Conservation (phyloP, 2,329 filamentous ascomycete genomes). For the Cladorrhinum sp. region DNA sequence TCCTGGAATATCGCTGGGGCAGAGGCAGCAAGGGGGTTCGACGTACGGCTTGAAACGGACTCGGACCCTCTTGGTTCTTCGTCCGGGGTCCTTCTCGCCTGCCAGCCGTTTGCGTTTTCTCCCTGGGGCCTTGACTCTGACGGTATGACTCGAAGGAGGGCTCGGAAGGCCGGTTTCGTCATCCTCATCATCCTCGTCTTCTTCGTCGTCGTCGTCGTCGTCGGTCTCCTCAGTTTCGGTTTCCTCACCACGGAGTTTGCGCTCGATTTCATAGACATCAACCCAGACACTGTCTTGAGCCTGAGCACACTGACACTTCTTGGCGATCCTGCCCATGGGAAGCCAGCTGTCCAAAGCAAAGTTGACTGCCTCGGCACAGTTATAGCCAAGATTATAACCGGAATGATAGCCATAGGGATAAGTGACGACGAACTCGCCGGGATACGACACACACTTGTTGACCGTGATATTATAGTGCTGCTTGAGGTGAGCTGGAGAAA, state of each 20-base stretch:
- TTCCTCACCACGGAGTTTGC: constrained; percentile 85
- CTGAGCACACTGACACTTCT: constrained; percentile 92
- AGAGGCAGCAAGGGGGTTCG: constrained; percentile 83
- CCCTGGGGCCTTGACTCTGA: constrained; percentile 58
- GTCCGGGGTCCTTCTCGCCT: constrained; percentile 43
- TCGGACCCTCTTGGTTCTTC: constrained; percentile 71
- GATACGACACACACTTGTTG: constrained; percentile 92
- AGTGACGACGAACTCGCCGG: constrained; percentile 96
- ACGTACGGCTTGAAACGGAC: constrained; percentile 68
- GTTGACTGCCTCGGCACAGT: constrained; percentile 97
- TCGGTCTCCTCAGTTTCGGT: constrained; percentile 80
- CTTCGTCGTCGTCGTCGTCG: constrained; percentile 66
- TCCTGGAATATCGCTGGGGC: constrained; percentile 82
- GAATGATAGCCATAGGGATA: constrained; percentile 99
- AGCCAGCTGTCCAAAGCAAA: constrained; percentile 96
- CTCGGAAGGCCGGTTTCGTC: constrained; percentile 71
- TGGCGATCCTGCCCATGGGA: constrained; percentile 90
- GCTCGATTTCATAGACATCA: constrained; percentile 92
- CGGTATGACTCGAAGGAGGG: constrained; percentile 70
- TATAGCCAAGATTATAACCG: constrained; percentile 96
- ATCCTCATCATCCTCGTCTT: constrained; percentile 62
- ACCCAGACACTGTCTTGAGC: constrained; percentile 98
- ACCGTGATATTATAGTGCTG: constrained; percentile 92
- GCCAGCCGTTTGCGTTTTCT: constrained; percentile 66
- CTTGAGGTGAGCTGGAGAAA: constrained; percentile 83